These are phyloP conservation scores for Colletotrichum costaricense DNA, from an alignment of 2,329 filamentous ascomycete genomes.

Conservation along the genomic window DNA sequence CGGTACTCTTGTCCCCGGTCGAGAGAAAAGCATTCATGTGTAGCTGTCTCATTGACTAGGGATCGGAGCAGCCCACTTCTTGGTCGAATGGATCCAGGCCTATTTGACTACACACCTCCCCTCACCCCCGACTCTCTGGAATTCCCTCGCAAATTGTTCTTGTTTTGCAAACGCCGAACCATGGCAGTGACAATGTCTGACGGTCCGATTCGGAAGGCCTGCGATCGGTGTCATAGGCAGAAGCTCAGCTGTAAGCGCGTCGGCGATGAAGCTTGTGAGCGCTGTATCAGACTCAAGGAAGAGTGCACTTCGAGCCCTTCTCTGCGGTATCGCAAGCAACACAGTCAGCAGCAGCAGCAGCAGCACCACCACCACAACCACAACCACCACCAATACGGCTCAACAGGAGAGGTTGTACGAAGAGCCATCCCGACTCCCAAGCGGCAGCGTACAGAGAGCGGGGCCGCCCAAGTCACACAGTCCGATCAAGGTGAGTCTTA, in stretches of 20 bases:
- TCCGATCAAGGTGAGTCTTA: constrained; percentile 49
- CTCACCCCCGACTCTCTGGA: constrained; percentile 30
- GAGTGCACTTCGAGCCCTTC: constrained; percentile 59
- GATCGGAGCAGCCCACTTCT: constrained; percentile 12
- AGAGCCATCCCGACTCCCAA: constrained; percentile 47
- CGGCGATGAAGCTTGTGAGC: constrained; percentile 53
- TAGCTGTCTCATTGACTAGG: constrained; percentile 26
- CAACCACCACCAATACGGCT: background rate
- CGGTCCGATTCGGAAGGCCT: constrained; percentile 54
- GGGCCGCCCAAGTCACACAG: constrained; percentile 46
- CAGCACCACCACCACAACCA: background rate
- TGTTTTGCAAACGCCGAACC: constrained; percentile 34
- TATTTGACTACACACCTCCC: constrained; percentile 36
- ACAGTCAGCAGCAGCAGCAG: background rate
- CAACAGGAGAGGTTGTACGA: constrained; percentile 12
- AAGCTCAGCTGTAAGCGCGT: constrained; percentile 59
- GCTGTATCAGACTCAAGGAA: constrained; percentile 53
- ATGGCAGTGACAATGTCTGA: constrained; percentile 50
- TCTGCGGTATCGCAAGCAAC: constrained; percentile 49
- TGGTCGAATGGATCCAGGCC: constrained; percentile 12
- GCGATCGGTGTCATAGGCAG: constrained; percentile 59
- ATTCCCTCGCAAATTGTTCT: constrained; percentile 34
- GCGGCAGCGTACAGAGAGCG: constrained; percentile 48
- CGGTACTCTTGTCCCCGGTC: constrained; percentile 20
- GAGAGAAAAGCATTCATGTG: constrained; percentile 11